These are phyloP conservation scores for Calycina marina DNA, from an alignment of 2,329 filamentous ascomycete species.

Conservation along the genomic window DNA sequence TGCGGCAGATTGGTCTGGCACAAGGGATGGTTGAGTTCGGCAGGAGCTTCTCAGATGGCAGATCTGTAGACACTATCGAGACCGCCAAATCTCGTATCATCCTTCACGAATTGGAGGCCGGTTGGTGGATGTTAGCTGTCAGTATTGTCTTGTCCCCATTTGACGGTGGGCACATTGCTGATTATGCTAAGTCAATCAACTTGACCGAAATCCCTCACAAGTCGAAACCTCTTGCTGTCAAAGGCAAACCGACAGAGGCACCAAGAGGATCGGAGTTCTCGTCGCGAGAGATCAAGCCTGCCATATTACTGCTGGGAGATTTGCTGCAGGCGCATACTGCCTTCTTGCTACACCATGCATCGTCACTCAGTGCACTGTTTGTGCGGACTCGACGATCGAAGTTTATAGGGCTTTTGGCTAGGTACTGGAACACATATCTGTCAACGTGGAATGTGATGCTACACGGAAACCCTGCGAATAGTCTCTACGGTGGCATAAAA, in stretches of 20 bases:
- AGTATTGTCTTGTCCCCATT: constrained; percentile 24
- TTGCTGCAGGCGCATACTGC: constrained; percentile 67
- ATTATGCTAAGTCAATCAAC: constrained; percentile 52
- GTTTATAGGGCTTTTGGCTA: constrained; percentile 58
- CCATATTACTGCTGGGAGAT: constrained; percentile 64
- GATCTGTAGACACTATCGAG: constrained; percentile 71
- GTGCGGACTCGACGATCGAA: constrained; percentile 46
- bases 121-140: constrained; percentile 94
- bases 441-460: constrained; percentile 79
- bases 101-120: constrained; percentile 71
- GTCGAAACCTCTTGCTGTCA: constrained; percentile 22
- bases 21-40: constrained; percentile 95
- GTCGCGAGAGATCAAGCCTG: constrained; percentile 75
- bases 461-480: constrained; percentile 72
- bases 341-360: constrained; percentile 79
- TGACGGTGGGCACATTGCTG: constrained; percentile 5
- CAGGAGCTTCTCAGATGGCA: constrained; percentile 67
- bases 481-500: constrained; percentile 72
- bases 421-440: constrained; percentile 64
- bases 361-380: constrained; percentile 57
- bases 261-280: constrained; percentile 56
- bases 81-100: constrained; percentile 80
- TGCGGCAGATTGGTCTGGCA: constrained; percentile 87
- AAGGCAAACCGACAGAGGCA: constrained; percentile 10
- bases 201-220: constrained; percentile 59